Conservation (phyloP, 2,329 filamentous ascomycete genomes). For the Cladosporium halotolerans region DNA sequence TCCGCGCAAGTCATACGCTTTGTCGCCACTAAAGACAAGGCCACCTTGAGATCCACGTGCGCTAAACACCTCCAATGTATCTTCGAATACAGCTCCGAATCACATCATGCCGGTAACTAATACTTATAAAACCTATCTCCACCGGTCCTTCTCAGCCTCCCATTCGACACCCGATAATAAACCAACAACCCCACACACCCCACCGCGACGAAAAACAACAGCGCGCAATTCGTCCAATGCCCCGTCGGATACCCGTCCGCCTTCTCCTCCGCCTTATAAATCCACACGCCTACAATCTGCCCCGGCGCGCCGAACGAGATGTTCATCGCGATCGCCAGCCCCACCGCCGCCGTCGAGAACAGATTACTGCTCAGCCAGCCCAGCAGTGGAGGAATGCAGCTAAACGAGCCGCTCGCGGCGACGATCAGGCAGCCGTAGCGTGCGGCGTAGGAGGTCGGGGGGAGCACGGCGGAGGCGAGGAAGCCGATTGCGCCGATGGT, state of each 20-base stretch:
- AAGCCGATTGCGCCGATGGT: constrained; percentile 52
- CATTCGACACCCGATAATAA: constrained; percentile 50
- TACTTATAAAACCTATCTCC: constrained; percentile 18
- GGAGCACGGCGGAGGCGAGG: constrained; percentile 57
- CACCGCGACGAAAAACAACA: constrained; percentile 53
- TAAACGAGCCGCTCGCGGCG: constrained; percentile 60
- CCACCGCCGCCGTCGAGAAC: constrained; percentile 57
- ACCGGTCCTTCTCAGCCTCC: constrained; percentile 16
- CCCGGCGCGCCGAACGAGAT: constrained; percentile 58
- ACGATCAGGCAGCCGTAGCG: constrained; percentile 68
- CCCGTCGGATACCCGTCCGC: constrained; percentile 60
- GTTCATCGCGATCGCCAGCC: constrained; percentile 65
- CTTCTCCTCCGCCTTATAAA: constrained; percentile 60
- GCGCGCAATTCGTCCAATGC: constrained; percentile 59
- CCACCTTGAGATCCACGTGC: too few species aligned
- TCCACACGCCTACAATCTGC: constrained; percentile 68
- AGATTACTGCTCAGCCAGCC: constrained; percentile 67
- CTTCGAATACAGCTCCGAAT: too few species aligned
- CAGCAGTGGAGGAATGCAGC: constrained; percentile 62
- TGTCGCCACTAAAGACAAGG: too few species aligned
- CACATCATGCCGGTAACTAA: neutral
- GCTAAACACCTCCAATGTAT: too few species aligned
- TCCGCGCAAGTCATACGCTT: too few species aligned
- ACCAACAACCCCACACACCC: constrained; percentile 50
- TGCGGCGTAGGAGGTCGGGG: constrained; percentile 51